Base-by-base conservation (phyloP, 2,329 filamentous ascomycete genomes). In the Phaeosphaeria sp. region DNA sequence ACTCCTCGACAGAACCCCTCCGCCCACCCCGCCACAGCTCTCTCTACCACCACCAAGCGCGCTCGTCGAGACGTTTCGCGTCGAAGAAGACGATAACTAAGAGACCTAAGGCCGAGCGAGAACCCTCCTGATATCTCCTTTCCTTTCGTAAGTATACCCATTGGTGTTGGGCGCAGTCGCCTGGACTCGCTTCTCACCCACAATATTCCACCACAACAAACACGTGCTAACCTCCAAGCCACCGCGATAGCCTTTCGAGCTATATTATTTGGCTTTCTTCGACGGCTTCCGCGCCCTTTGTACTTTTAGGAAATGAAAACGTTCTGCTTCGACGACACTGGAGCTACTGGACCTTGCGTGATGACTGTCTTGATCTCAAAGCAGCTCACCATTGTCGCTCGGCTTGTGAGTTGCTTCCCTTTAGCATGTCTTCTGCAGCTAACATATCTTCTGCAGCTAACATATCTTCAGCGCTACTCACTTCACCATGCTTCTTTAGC, bases 391-490 rank as follows among this genome's bases (percentile, higher is more conserved):
- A 21, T 43, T 15, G 41, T 43, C 20, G 17, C 10, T 30, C 23
- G 20, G 7, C n/a, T 36, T 25, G 46, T 49, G 36, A 49, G 25
- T 33, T 15, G 13, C n/a, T 20, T n/a, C n/a, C n/a, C n/a, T 33
- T 15, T 17, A 7, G 13, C 46, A 30, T 1, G 18, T 20, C 7
- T 20, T 7, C 23, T 33, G 5, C 46, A 2, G 20, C 46, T 36
- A 20, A 49, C 46, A 49, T 11, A 11, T 20, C 46, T n/a, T n/a
- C n/a, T n/a, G n/a, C n/a, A n/a, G n/a, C n/a, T n/a, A n/a, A n/a
- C n/a, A n/a, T n/a, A n/a, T n/a, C n/a, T n/a, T n/a, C 27, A 49
- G 46, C 36, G 48, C 36, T 50, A 23, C 48, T 42, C 21, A 41
- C 48, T 10, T 20, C 30, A 21, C 36, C 30, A 10, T 22, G 33